Evolutionary conservation across 306 rosid genomes (phyloP), one percentile per base, ranked within the genome.

Genomic region (Hippophae rhamnoides): DNA sequence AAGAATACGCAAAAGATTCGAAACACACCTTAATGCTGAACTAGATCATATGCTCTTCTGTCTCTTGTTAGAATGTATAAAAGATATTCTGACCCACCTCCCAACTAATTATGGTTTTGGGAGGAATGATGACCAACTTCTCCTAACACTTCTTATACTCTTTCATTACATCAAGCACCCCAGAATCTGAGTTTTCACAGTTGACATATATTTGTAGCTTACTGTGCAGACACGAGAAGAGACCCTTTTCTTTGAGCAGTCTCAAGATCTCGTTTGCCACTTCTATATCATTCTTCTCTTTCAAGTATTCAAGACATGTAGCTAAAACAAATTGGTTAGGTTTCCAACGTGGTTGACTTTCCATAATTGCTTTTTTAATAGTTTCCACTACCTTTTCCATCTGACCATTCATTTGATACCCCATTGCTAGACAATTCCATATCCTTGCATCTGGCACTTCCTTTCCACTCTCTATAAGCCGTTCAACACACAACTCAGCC

Each of bases 341-440:
- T 67, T 53, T 75, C 81, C 76, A 55, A 41, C 56, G 47, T 26
- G 62, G 75, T 47, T 27, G 71, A 58, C 66, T 47, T 31, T n/a
- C 62, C 58, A 54, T 27, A 14, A 77, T 38, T 10, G 74, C 76
- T 66, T 78, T 82, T 79, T 71, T 80, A 75, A 82, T 56, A 47
- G 74, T 49, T 66, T 80, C 78, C 64, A 81, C 89, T 6, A 84
- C 87, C 72, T 78, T 79, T 6, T 56, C 82, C 79, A 78, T 82
- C 70, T 61, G 71, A 52, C 79, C 77, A 54, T 71, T 78, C 49
- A 7, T 41, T 23, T 45, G 54, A 74, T 81, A 88, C 41, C 77
- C 78, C 41, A 40, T 11, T 2, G 90, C 79, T 69, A 88, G 56
- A 44, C 72, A 69, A 46, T 67, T 67, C 90, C 84, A 88, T 42